Base-by-base conservation (phyloP, 1,284 basidiomycete species). In the Ceratobasidium theobromae region DNA sequence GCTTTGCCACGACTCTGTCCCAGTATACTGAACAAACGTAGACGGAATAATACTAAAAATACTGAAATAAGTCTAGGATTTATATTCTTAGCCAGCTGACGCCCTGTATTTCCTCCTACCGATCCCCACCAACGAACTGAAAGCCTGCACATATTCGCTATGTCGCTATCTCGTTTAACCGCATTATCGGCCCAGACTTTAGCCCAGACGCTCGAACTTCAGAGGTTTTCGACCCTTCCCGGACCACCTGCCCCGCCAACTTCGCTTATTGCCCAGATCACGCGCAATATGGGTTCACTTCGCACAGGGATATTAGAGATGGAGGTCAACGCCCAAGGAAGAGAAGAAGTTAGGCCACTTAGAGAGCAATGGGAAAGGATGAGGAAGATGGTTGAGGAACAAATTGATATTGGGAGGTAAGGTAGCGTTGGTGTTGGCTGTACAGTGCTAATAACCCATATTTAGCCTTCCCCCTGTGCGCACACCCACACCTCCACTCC, bases 301-400 rank as follows among this genome's bases (percentile, higher is more conserved):
- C 67, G 69, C 8, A 41, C 54, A 11, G 60, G 69, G 8, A 69
- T 70, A 43, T 35, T 67, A 41, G 57, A 70, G 18, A 53, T 69
- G 32, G 69, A 69, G 28, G 66, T 27, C 2, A 27, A 52, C 14
- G 49, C 60, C 5, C 35, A 51, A 46, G 68, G 68, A 16, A 23
- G 43, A 25, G 68, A 67, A 9, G 57, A 54, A 23, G 65, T 53
- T 12, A 52, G 57, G 45, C 54, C 65, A 30, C 32, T 70, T n/a
- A 35, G 69, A 23, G 48, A 64, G 25, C 69, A 70, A 53, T 70
- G 69, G 69, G 35, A 65, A 18, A 52, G 69, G 25, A 68, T 68
- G 68, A 48, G 53, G 41, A 41, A 41, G 12, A 70, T 70, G 69
- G 41, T 70, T 28, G 68, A 51, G 14, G 66, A 57, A 11, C 65